Evolutionary conservation across 345 rosid species (phyloP), one percentile per base, ranked within the genome.

Genomic region (Trapa bicornis): DNA sequence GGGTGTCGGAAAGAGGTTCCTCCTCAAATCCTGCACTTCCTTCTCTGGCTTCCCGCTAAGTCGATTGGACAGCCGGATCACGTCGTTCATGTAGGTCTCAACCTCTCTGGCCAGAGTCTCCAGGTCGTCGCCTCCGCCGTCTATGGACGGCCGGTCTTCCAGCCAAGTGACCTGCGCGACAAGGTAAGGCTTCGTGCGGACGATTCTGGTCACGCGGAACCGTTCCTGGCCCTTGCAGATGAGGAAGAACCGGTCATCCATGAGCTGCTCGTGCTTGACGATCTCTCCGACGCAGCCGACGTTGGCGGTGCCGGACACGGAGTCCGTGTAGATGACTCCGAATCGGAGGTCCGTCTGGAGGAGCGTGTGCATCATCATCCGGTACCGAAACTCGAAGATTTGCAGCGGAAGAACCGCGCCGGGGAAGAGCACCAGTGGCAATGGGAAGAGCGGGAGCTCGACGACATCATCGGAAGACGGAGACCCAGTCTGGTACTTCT

Each of bases 341-440:
- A 93, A 93, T 0, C 91, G 87, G 68, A 93, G 90, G 82, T 89
- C 98, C 35, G 96, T 81, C 13, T 85, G 87, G 76, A 93, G 97
- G 73, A 93, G 96, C 2, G 98, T 88, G 78, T 93, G 93, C 96
- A 93, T 88, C 98, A 89, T 89, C 79, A 89, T 89, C 68, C 98
- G 90, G 86, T 89, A 89, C n/a, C 97, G 97, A 86, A 88, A 89
- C 71, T 92, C 98, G 75, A 92, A 89, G 80, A 92, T 92, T 82
- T 92, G 98, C 17, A 93, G 90, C 36, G 98, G 98, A 35, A 93
- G 86, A 68, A 88, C 81, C 0, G 97, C 93, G 11, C 98, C 98
- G 5, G 98, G 98, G 84, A 93, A 93, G 73, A 90, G 91, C 14
- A 93, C 97, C 2, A 90, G 81, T 0, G 96, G 91, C 42, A 92